Evolutionary conservation across 2,329 filamentous ascomycete species (phyloP).

Genomic region (Penicillium occitanis): DNA sequence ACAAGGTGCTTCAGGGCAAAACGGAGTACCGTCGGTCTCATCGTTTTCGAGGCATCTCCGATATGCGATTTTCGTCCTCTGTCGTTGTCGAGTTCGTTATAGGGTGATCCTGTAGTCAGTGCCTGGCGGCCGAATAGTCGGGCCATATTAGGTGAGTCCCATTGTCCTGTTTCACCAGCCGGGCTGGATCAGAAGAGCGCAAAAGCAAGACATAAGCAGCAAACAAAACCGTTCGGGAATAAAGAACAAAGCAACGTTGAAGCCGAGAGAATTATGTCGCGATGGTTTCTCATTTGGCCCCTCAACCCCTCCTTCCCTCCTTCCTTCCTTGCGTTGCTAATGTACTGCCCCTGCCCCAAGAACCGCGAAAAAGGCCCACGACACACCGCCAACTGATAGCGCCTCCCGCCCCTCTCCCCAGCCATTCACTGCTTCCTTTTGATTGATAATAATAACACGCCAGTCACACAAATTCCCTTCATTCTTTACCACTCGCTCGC

Average conservation of each 20-base stretch:
- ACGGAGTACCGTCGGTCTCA: not conserved
- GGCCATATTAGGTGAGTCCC: constrained; percentile 6
- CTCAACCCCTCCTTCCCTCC: constrained; percentile 18
- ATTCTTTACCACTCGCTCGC: constrained; percentile 9
- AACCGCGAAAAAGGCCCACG: not conserved
- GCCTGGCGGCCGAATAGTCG: constrained; percentile 2
- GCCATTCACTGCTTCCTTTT: constrained; percentile 12
- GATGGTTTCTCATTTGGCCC: constrained; percentile 14
- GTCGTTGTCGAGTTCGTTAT: constrained; percentile 14
- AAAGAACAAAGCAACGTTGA: not conserved
- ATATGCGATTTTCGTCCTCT: constrained; percentile 14
- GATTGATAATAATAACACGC: not conserved
- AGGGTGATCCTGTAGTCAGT: constrained; percentile 4
- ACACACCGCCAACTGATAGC: constrained; percentile 21
- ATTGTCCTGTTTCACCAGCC: not conserved
- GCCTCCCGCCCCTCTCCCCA: constrained; percentile 20
- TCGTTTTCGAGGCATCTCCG: not conserved
- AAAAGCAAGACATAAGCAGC: constrained; percentile 1
- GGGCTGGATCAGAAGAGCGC: constrained; percentile 5
- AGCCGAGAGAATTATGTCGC: not conserved
- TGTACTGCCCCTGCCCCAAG: constrained; percentile 15
- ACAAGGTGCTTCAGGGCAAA: not conserved
- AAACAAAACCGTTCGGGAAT: not conserved
- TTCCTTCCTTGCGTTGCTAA: constrained; percentile 8
- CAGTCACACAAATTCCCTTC: constrained; percentile 9